phyloP scores from a whole-genome alignment of 2,329 filamentous ascomycete species.

The Dactylonectria macrodidyma region DNA sequence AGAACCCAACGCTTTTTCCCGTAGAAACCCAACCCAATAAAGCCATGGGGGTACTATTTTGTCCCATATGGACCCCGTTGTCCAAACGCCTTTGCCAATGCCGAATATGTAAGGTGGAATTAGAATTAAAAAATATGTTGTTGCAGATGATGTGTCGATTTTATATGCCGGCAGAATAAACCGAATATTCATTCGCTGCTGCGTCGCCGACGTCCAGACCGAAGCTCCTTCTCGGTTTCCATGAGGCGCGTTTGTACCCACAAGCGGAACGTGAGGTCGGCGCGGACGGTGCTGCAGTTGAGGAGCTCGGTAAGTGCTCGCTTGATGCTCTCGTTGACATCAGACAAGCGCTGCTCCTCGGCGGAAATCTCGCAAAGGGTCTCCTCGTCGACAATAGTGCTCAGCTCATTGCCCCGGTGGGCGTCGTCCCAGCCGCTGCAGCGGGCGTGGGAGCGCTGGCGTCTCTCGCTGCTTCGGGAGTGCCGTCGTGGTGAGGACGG shows the following conservation, averaged over 20 bases:
- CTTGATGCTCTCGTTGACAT: constrained; percentile 74
- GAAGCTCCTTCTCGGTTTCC: constrained; percentile 73
- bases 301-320: constrained; percentile 73
- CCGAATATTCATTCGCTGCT: constrained; percentile 50
- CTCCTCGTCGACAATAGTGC: constrained; percentile 63
- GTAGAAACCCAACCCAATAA: constrained; percentile 11
- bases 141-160: background rate
- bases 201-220: constrained; percentile 66
- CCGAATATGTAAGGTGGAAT: constrained; percentile 30
- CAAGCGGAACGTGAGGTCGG: constrained; percentile 66
- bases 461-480: constrained; percentile 52
- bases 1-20: constrained; percentile 24
- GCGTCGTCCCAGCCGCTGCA: constrained; percentile 53
- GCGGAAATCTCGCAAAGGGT: constrained; percentile 64
- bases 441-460: constrained; percentile 48
- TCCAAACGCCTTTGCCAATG: constrained; percentile 30
- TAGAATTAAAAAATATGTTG: constrained; percentile 24
- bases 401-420: constrained; percentile 48
- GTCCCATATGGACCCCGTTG: constrained; percentile 4
- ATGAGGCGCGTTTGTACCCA: constrained; percentile 73
- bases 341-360: constrained; percentile 68
- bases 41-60: background rate
- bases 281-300: constrained; percentile 70
- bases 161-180: constrained; percentile 9
- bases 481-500: constrained; percentile 62